Evolutionary conservation across 2,329 filamentous ascomycete genomes (phyloP).

Genomic region (Fusarium foetens): DNA sequence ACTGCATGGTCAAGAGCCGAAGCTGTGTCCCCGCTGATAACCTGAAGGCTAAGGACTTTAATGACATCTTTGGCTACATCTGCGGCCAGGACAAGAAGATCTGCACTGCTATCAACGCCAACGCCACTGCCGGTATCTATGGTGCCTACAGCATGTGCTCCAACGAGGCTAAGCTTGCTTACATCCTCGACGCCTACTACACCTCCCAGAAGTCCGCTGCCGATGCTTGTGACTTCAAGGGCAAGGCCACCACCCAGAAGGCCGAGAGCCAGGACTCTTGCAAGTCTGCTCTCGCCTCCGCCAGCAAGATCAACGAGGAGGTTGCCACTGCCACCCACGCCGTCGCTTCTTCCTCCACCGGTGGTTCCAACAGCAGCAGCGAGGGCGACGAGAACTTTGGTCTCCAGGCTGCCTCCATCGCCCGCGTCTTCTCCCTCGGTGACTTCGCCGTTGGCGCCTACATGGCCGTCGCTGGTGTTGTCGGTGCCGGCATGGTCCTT

Average conservation of each 20-base stretch:
- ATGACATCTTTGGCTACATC: constrained; percentile 77
- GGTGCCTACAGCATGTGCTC: constrained; percentile 84
- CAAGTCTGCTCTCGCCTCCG: constrained; percentile 67
- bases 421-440: constrained; percentile 57
- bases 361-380: constrained; percentile 17
- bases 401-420: constrained; percentile 50
- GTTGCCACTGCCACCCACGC: constrained; percentile 59
- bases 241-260: constrained; percentile 68
- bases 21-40: constrained; percentile 72
- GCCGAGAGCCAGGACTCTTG: constrained; percentile 63
- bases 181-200: constrained; percentile 80
- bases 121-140: constrained; percentile 74
- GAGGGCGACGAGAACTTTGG: constrained; percentile 50
- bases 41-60: constrained; percentile 68
- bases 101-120: constrained; percentile 75
- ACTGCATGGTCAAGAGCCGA: constrained; percentile 83
- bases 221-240: constrained; percentile 76
- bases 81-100: constrained; percentile 67
- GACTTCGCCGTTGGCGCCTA: constrained; percentile 62
- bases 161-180: constrained; percentile 75
- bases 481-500: constrained; percentile 64
- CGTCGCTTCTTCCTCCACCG: constrained; percentile 45
- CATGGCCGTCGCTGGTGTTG: constrained; percentile 61
- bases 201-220: constrained; percentile 60
- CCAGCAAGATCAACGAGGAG: constrained; percentile 65